Percentiles rank a stretch among this genome's conserved stretches.
Conservation (phyloP, 2,329 filamentous ascomycete genomes). For the Zalaria obscura region DNA sequence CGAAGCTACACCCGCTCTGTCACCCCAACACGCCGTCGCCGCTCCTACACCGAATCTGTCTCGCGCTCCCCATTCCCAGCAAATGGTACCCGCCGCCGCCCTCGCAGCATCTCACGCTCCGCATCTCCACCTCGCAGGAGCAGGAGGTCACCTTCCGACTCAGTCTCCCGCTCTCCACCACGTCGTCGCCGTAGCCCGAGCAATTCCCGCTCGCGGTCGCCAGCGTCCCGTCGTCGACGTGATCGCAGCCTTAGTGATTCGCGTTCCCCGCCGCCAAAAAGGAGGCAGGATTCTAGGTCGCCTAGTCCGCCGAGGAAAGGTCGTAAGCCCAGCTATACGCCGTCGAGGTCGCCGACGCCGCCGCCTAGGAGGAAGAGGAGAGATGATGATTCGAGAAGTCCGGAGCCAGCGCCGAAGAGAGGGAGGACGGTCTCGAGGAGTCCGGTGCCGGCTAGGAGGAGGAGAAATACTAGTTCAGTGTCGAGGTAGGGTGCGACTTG, state of each 20-base stretch:
- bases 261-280: conserved; percentile 10
- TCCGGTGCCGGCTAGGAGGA: no score
- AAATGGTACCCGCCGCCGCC: conserved; percentile 1
- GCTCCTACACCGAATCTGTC: conserved; percentile 4
- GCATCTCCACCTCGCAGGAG: conserved; percentile 5
- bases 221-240: conserved; percentile 6
- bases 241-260: conserved; percentile 12
- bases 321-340: conserved; percentile 1
- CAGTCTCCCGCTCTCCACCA: conserved; percentile 14
- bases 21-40: conserved; percentile 12
- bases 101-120: conserved; percentile 5
- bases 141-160: conserved; percentile 4
- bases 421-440: no score
- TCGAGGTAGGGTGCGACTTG: no score
- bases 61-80: conserved; percentile 4
- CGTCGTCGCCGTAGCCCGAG: conserved; percentile 12
- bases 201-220: conserved; percentile 11
- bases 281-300: conserved; percentile 2
- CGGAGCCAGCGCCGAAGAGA: no score
- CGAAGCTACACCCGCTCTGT: conserved; percentile 14
- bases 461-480: no score
- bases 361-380: background rate
- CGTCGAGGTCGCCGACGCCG: conserved; percentile 1
- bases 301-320: conserved; percentile 1
- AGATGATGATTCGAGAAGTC: no score